A percentile compares a stretch with the other conserved stretches of the same genome.
Conservation (phyloP, 2,329 filamentous ascomycete species). For the Alternaria rosae region DNA sequence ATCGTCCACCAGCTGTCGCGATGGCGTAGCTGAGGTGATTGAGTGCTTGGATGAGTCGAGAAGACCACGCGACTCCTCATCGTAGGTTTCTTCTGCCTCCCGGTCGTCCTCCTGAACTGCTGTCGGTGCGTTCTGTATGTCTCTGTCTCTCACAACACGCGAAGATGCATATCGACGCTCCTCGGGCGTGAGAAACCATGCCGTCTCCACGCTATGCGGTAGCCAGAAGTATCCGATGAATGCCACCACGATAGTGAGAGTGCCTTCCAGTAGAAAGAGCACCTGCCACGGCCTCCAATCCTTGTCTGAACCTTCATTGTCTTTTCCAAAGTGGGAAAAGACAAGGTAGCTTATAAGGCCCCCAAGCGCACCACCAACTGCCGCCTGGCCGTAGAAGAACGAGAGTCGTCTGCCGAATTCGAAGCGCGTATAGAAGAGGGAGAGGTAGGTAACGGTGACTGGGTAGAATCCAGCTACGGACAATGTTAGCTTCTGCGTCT, state of each 20-base stretch:
- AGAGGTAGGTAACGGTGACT: slow-evolving; percentile 65
- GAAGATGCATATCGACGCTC: slow-evolving; percentile 58
- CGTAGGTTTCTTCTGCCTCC: slow-evolving; percentile 25
- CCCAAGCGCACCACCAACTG: slow-evolving; percentile 64
- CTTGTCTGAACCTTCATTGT: slow-evolving; percentile 18
- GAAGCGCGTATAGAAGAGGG: slow-evolving; percentile 65
- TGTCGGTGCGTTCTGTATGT: slow-evolving; percentile 28
- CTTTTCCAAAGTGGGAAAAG: slow-evolving; percentile 53
- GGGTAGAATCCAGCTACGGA: slow-evolving; percentile 65
- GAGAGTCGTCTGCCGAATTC: slow-evolving; percentile 63
- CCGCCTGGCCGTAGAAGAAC: slow-evolving; percentile 65
- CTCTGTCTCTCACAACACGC: slow-evolving; percentile 53
- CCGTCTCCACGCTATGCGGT: slow-evolving; percentile 57
- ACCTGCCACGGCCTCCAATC: slow-evolving; percentile 60
- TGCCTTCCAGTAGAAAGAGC: slow-evolving; percentile 60
- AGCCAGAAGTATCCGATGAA: slow-evolving; percentile 60
- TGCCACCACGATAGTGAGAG: slow-evolving; percentile 56
- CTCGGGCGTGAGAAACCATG: slow-evolving; percentile 59
- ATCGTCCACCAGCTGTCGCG: slow-evolving; percentile 50
- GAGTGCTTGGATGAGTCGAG: slow-evolving; percentile 28
- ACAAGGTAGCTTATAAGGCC: slow-evolving; percentile 61
- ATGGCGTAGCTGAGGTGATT: slow-evolving; percentile 16
- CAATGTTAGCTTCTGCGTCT: slow-evolving; percentile 23
- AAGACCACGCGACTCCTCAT: slow-evolving; percentile 44
- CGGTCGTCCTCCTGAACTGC: slow-evolving; percentile 20